phyloP scores from a whole-genome alignment of 2,329 filamentous ascomycete species.

The Grosmannia clavigera region DNA sequence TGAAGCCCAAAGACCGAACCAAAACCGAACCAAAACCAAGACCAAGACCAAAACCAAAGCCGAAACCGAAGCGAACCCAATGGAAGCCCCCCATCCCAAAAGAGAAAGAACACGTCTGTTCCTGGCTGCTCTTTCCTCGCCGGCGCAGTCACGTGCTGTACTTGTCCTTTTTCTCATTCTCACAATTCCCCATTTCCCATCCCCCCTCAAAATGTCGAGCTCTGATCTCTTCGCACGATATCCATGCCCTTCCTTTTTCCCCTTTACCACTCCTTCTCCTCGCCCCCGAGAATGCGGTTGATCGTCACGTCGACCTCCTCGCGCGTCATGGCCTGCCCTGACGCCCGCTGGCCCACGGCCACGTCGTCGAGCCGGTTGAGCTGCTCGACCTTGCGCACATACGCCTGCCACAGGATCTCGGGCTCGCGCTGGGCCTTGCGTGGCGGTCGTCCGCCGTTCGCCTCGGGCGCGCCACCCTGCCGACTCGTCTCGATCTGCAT shows the following conservation, averaged over 20 bases:
- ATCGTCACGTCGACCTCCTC: conserved; percentile 54
- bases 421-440: conserved; percentile 9
- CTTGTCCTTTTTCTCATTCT: neutral
- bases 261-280: no score
- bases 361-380: conserved; percentile 61
- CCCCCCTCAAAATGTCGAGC: neutral
- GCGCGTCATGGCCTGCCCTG: conserved; percentile 49
- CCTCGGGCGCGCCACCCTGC: conserved; percentile 10
- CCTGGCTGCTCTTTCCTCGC: neutral
- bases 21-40: neutral
- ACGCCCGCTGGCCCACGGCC: conserved; percentile 62
- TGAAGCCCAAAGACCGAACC: no score
- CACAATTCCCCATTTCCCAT: neutral
- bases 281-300: conserved; percentile 29
- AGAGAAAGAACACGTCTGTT: neutral
- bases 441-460: neutral
- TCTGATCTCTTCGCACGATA: neutral
- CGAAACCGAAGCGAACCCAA: no score
- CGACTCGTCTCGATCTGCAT: conserved; percentile 52
- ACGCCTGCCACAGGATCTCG: conserved; percentile 12
- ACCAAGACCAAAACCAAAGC: neutral
- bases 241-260: no score
- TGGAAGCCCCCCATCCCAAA: neutral
- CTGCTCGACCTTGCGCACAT: conserved; percentile 14
- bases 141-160: neutral